A percentile compares a stretch with the other conserved stretches of the same genome.
These are phyloP conservation scores for Coemansia sp. DNA, from an alignment of 192 early-diverging fungal species.

Conservation along the genomic window DNA sequence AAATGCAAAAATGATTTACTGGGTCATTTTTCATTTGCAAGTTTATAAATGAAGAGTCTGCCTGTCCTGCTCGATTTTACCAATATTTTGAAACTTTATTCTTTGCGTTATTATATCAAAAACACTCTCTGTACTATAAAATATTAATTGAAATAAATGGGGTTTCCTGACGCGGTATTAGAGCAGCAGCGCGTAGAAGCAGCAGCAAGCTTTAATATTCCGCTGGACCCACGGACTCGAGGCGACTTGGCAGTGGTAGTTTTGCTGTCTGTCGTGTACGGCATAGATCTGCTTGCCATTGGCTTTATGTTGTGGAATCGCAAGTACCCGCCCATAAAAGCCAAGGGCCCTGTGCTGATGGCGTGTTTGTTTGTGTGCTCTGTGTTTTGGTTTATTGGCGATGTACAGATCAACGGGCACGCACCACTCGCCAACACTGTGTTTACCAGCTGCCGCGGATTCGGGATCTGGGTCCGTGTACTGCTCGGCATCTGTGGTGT, in stretches of 20 bases:
- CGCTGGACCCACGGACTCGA: constrained; percentile 18
- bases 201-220: constrained; percentile 8
- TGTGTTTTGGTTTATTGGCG: constrained; percentile 42
- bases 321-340: constrained; percentile 39
- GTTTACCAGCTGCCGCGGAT: constrained; percentile 27
- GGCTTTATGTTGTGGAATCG: constrained; percentile 28
- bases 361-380: constrained; percentile 13
- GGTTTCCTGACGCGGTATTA: constrained; percentile 16
- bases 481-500: constrained; percentile 31
- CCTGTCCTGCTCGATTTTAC: too few relatives aligned
- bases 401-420: constrained; percentile 32
- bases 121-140: background rate
- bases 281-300: constrained; percentile 23
- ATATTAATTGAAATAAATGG: constrained; percentile 4
- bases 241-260: constrained; percentile 14
- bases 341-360: constrained; percentile 38
- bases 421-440: constrained; percentile 9
- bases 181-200: constrained; percentile 25
- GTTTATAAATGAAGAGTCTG: too few relatives aligned
- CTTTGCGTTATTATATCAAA: too few relatives aligned
- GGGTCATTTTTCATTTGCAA: too few relatives aligned
- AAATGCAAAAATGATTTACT: too few relatives aligned
- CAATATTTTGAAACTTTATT: too few relatives aligned
- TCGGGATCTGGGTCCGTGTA: constrained; percentile 33
- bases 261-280: constrained; percentile 14